Evolutionary conservation across 306 rosid genomes (phyloP), one percentile per base, ranked within the genome.

Genomic region (Trifolium fragiferum): DNA sequence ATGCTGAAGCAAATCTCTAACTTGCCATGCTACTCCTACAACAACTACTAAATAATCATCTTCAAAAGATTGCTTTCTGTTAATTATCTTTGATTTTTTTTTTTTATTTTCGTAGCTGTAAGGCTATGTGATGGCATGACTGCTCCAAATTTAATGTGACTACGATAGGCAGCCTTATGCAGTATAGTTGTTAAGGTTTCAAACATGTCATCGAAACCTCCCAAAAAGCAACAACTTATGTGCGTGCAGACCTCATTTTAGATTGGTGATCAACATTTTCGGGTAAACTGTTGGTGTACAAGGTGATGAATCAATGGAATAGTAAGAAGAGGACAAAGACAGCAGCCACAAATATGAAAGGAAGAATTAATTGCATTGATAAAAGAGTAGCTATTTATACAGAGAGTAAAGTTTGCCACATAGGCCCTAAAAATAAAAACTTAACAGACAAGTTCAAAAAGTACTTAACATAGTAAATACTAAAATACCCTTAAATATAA

Each of bases 11-110:
- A 94, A 79, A 75, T 94, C 96, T 73, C 82, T 87, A 46, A 91
- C 83, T 87, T 94, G 97, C 97, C 98, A 94, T 61, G 96, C 84
- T 75, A 91, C 73, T 59, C 94, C 98, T 51, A 81, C 87, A 30
- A n/a, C n/a, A n/a, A 93, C 90, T 79, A 86, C 61, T 64, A 87
- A 80, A 83, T 91, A 94, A 81, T 94, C 98, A 54, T 86, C 91
- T 85, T 87, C 91, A 82, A 94, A 93, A 55, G 79, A 59, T 65
- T 82, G 86, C 78, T 87, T 88, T 72, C 87, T 72, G 50, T 78
- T 65, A 15, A 86, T 76, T 61, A 79, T 67, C 83, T 90, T 94
- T 75, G 77, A 70, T 64, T 65, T 82, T 84, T 15, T 53, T 66
- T 88, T 85, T 86, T 89, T 63, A 86, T 77, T 72, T 88, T 88